Percentiles rank a stretch among this genome's conserved stretches.
Evolutionary conservation across 345 rosid genomes (phyloP).

Genomic region (Gossypium raimondii): DNA sequence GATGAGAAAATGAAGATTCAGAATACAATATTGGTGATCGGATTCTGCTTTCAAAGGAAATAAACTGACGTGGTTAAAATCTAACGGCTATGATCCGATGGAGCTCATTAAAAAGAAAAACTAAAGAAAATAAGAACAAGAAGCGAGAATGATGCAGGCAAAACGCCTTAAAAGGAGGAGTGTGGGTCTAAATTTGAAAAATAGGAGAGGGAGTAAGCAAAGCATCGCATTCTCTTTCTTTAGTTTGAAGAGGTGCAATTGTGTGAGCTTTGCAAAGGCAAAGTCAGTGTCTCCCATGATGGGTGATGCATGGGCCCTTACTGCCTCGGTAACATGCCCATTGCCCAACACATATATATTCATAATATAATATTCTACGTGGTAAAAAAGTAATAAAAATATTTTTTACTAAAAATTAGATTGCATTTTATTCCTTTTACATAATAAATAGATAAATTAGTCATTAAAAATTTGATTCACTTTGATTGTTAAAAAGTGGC

Average conservation of each 20-base stretch:
- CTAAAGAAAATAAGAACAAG: background rate
- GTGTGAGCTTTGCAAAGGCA: constrained; percentile 1
- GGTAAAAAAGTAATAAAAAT: accelerated
- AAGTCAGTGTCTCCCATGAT: constrained; percentile 42
- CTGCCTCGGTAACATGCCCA: constrained; percentile 15
- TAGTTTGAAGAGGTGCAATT: background rate
- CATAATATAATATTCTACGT: too few relatives aligned
- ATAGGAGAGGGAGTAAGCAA: constrained; percentile 23
- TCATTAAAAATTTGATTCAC: too few relatives aligned
- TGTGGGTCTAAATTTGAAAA: constrained; percentile 11
- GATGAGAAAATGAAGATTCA: too few relatives aligned
- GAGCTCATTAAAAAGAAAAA: background rate
- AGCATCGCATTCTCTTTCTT: constrained; percentile 1
- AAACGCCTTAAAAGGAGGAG: constrained; percentile 11
- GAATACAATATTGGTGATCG: too few relatives aligned
- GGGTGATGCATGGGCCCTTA: constrained; percentile 50
- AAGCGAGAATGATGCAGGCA: background rate
- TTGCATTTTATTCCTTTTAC: too few relatives aligned
- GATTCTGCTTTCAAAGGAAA: too few relatives aligned
- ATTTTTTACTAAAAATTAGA: too few relatives aligned
- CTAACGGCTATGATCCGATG: background rate
- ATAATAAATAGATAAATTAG: too few relatives aligned
- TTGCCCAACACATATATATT: background rate
- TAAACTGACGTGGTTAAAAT: background rate
- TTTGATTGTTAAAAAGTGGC: too few relatives aligned